phyloP scores from a whole-genome alignment of 495 filamentous ascomycete genomes.

The Pyronema omphalodes region DNA sequence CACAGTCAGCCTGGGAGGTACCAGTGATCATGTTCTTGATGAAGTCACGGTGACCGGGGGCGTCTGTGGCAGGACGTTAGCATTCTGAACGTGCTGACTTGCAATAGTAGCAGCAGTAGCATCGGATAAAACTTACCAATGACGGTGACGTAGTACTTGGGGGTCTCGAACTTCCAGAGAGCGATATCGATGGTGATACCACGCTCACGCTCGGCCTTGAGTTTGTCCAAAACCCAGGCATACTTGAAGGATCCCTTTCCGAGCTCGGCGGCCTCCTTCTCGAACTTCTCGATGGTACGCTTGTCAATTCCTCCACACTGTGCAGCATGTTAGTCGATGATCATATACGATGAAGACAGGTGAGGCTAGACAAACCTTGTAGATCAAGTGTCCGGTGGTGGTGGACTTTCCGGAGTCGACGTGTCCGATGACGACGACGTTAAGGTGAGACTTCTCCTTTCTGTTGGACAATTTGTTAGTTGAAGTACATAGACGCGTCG shows the following conservation, averaged over 20 bases:
- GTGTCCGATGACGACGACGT: conserved; percentile 98
- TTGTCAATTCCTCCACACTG: conserved; percentile 97
- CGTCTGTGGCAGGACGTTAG: conserved; percentile 39
- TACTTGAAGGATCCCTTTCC: conserved; percentile 99
- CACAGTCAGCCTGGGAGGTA: conserved; percentile 99
- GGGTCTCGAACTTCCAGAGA: conserved; percentile 99
- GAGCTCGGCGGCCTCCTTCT: conserved; percentile 99
- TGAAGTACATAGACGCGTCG: not conserved
- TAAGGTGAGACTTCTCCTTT: conserved; percentile 82
- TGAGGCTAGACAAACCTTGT: conserved; percentile 41
- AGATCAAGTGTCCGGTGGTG: conserved; percentile 96
- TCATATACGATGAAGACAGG: not conserved
- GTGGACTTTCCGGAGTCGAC: conserved; percentile 99
- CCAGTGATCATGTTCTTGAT: conserved; percentile 99
- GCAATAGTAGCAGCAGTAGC: conserved; percentile 6
- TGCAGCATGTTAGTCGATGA: not conserved
- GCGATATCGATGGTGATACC: conserved; percentile 99
- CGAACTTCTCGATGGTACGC: conserved; percentile 99
- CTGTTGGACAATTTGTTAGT: conserved; percentile 14
- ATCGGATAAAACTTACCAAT: conserved; percentile 47
- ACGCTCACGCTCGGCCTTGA: conserved; percentile 99
- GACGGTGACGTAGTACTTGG: conserved; percentile 97
- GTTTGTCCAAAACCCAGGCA: conserved; percentile 99
- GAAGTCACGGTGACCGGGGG: conserved; percentile 99
- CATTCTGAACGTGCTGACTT: too few relatives aligned